Percentiles rank a stretch among this genome's conserved stretches.
These are phyloP conservation scores for Tetrapisispora arboricola DNA, from an alignment of 805 yeast genomes.

Conservation along the genomic window DNA sequence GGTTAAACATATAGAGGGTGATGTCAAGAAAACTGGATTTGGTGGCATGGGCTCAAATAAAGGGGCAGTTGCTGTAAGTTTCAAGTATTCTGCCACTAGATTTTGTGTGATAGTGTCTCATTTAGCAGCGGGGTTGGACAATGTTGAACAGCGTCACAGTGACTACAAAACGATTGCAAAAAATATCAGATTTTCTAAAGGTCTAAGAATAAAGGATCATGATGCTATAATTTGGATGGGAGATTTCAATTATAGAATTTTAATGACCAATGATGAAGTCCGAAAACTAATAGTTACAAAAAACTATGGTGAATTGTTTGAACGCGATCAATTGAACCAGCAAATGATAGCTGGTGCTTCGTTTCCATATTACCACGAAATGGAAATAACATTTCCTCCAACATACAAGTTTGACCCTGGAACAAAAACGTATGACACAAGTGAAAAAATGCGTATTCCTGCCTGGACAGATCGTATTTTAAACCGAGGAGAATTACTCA, in stretches of 20 bases:
- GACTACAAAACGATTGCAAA: conserved; percentile 73
- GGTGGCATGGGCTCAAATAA: conserved; percentile 83
- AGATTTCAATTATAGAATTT: conserved; percentile 81
- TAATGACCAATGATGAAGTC: conserved; percentile 61
- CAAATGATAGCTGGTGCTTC: conserved; percentile 72
- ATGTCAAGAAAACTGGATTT: conserved; percentile 81
- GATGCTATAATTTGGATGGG: conserved; percentile 87
- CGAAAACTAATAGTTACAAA: conserved; percentile 40
- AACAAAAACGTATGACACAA: conserved; percentile 69
- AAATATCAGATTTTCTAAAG: conserved; percentile 54
- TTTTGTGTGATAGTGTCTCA: conserved; percentile 79
- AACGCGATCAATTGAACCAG: conserved; percentile 64
- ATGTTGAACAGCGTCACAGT: conserved; percentile 72
- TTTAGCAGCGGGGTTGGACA: conserved; percentile 84
- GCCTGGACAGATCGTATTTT: conserved; percentile 96
- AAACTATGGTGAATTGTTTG: conserved; percentile 45
- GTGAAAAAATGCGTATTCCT: conserved; percentile 87
- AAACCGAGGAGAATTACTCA: conserved; percentile 49
- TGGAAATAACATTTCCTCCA: conserved; percentile 72
- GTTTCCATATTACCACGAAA: conserved; percentile 74
- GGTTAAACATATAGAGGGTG: conserved; percentile 55
- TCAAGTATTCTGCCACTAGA: conserved; percentile 53
- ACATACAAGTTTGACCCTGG: conserved; percentile 93
- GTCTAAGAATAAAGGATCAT: conserved; percentile 55
- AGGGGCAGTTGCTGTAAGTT: conserved; percentile 69